Conservation (phyloP, 768 basidiomycete genomes). For the Leccinum aurantiacum region DNA sequence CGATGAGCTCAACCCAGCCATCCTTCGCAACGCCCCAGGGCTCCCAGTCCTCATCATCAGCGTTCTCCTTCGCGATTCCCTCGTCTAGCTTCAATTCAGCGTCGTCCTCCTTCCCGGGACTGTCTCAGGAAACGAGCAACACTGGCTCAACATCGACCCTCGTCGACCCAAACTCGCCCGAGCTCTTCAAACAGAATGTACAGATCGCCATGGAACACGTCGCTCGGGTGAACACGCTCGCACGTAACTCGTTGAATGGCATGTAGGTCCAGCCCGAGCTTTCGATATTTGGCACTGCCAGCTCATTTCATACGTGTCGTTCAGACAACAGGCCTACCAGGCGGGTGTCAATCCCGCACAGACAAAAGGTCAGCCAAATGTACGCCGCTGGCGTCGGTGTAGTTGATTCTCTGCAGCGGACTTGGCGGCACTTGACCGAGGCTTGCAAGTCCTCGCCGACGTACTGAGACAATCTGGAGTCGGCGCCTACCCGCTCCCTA, state of each 20-base stretch:
- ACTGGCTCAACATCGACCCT: conserved; percentile 15
- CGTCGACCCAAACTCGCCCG: conserved; percentile 57
- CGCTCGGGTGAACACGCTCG: conserved; percentile 43
- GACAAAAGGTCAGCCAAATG: conserved; percentile 46
- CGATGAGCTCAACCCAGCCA: conserved; percentile 15
- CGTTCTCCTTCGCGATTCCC: conserved; percentile 21
- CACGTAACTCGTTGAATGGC: conserved; percentile 46
- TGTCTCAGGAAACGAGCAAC: conserved; percentile 30
- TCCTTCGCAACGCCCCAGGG: conserved; percentile 11
- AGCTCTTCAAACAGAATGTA: conserved; percentile 61
- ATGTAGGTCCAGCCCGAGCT: conserved; percentile 12
- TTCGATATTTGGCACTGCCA: background rate
- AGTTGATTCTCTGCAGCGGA: conserved; percentile 36
- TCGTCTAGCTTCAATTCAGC: conserved; percentile 12
- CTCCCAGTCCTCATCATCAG: conserved; percentile 19
- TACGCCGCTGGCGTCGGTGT: background rate
- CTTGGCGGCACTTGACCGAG: conserved; percentile 51
- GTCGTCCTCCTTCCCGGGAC: conserved; percentile 15
- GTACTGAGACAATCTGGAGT: conserved; percentile 58
- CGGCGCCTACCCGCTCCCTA: conserved; percentile 59
- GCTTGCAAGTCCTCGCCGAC: conserved; percentile 46
- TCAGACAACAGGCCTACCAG: conserved; percentile 63
- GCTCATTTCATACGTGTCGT: conserved; percentile 20
- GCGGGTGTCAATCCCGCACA: conserved; percentile 49
- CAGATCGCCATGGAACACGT: conserved; percentile 50